A percentile compares a stretch with the other conserved stretches of the same genome.
Evolutionary conservation across 148 eudicot genomes (phyloP).

Genomic region (Simmondsia chinensis): DNA sequence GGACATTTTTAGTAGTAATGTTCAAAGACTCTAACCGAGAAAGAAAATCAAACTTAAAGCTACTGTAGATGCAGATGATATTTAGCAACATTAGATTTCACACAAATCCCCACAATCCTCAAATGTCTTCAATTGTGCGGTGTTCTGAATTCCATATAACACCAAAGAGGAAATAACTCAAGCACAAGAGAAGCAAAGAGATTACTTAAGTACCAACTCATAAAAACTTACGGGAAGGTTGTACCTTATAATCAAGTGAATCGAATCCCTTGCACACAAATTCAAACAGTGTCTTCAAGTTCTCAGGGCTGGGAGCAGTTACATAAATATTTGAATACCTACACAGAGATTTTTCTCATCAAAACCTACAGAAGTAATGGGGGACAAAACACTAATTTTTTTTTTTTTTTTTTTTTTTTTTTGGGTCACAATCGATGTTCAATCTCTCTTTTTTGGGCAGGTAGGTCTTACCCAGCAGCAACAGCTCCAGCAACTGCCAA

Average conservation of each 20-base stretch:
- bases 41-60: too few species aligned
- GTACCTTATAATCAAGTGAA: slow-evolving; percentile 81
- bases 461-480: slow-evolving; percentile 66
- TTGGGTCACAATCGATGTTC: neutral
- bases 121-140: too few species aligned
- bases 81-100: too few species aligned
- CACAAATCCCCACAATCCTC: too few species aligned
- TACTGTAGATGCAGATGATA: too few species aligned
- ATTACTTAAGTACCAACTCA: too few species aligned
- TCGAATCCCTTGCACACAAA: slow-evolving; percentile 77
- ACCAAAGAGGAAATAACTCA: neutral
- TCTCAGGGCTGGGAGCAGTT: slow-evolving; percentile 96
- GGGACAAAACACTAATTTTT: too few species aligned
- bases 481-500: slow-evolving; percentile 91
- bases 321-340: slow-evolving; percentile 91
- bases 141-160: too few species aligned
- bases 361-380: slow-evolving; percentile 1
- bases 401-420: too few species aligned
- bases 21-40: too few species aligned
- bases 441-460: neutral
- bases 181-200: neutral
- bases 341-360: slow-evolving; percentile 1
- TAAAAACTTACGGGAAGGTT: neutral
- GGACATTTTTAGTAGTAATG: too few species aligned
- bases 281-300: slow-evolving; percentile 82